phyloP scores from a whole-genome alignment of 2,329 filamentous ascomycete genomes.

The Pezicula radicicola region DNA sequence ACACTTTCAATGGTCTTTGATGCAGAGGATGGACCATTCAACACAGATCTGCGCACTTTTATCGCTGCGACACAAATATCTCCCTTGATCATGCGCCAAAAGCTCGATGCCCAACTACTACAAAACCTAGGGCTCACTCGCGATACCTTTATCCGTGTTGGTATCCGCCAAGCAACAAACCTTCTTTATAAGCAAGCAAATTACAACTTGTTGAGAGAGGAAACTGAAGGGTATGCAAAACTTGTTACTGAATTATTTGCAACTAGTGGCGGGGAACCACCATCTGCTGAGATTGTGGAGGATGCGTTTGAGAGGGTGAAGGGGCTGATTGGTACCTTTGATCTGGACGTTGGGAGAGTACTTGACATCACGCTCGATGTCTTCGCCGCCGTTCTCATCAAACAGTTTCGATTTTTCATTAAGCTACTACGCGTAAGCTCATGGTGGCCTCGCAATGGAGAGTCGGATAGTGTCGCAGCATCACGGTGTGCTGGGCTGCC shows the following conservation, averaged over 20 bases:
- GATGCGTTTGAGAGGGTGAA: conserved; percentile 91
- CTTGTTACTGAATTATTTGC: conserved; percentile 94
- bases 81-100: conserved; percentile 68
- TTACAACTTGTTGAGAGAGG: conserved; percentile 92
- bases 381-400: conserved; percentile 88
- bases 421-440: conserved; percentile 89
- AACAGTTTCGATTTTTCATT: conserved; percentile 91
- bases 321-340: conserved; percentile 92
- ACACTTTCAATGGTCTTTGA: conserved; percentile 78
- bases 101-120: conserved; percentile 77
- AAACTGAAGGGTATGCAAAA: conserved; percentile 96
- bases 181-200: conserved; percentile 93
- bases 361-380: conserved; percentile 94
- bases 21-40: conserved; percentile 52
- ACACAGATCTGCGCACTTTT: conserved; percentile 59
- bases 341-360: conserved; percentile 91
- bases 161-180: conserved; percentile 88
- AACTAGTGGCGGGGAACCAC: conserved; percentile 72
- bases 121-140: conserved; percentile 77
- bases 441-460: conserved; percentile 82
- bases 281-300: conserved; percentile 72
- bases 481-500: conserved; percentile 64
- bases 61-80: conserved; percentile 72
- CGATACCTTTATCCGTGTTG: conserved; percentile 78
- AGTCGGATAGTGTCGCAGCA: conserved; percentile 40